Base-by-base conservation (phyloP, 2,329 filamentous ascomycete species). In the Cercospora nicotianae region DNA sequence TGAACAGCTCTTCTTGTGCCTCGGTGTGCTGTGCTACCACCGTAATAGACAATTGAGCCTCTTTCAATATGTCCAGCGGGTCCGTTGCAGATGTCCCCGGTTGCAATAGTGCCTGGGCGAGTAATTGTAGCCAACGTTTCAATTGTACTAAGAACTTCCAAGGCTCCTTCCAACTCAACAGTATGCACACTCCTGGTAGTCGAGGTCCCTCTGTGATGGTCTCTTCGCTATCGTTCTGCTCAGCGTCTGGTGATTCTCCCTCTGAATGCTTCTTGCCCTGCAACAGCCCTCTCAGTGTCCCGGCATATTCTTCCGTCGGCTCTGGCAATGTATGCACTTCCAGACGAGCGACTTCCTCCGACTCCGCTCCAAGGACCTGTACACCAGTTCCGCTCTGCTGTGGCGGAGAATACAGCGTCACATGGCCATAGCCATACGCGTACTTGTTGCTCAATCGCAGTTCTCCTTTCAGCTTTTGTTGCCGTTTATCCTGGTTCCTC, bases 11-110 rank as follows among this genome's bases (percentile, higher is more conserved):
- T 76, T 98, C 94, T 79, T 98, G 96, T 79, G 92, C 93, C 80
- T 96, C 92, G 13, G 93, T 93, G 78, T 96, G 95, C 79, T 98
- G 94, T 78, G 94, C 97, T n/a, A 98, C 93, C 8, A 99, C 91
- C 76, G 92, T 96, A 42, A 99, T 83, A 0, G 93, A 93, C 65
- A 99, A 81, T 86, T 96, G 96, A 67, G 91, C 89, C 68, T 97
- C 93, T 77, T 97, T 92, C 87, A 98, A 90, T 33, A 90, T 88
- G 65, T 91, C 87, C 76, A 94, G 93, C 67, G 90, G 91, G 68
- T 94, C 90, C 73, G 69, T 69, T 7, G 67, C 67, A 16, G 65
- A 66, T 8, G 68, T 64, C 90, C 90, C 26, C 95, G 86, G 31
- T 88, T 91, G 66, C 89, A 84, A 65, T 94, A 87, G 12, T 96